Conservation (phyloP, 441 rosid species). For the Adansonia rubrostipa region DNA sequence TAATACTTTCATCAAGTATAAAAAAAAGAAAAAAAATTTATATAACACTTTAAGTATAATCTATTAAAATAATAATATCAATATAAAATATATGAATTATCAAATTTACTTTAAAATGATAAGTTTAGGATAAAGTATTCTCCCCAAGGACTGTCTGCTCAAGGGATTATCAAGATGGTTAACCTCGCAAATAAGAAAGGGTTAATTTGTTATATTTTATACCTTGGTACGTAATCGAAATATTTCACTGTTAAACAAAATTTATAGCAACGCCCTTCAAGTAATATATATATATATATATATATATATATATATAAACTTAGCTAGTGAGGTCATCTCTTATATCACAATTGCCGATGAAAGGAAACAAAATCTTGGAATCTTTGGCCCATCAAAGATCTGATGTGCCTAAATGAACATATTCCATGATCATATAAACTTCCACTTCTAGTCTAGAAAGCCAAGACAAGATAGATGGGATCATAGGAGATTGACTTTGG, state of each 20-base stretch:
- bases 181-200: neutral
- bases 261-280: neutral
- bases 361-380: slow-evolving; percentile 24
- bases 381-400: slow-evolving; percentile 28
- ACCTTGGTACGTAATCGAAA: neutral
- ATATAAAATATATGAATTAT: too few relatives aligned
- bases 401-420: neutral
- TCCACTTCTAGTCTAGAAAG: slow-evolving; percentile 4
- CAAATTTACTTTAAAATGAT: too few relatives aligned
- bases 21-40: too few relatives aligned
- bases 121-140: too few relatives aligned
- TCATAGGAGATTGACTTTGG: neutral
- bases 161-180: neutral
- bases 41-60: neutral
- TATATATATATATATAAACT: neutral
- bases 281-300: too few relatives aligned
- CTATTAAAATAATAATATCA: too few relatives aligned
- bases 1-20: too few relatives aligned
- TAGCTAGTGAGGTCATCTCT: slow-evolving; percentile 1
- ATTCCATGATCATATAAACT: neutral
- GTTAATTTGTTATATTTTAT: neutral
- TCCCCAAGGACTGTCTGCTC: neutral
- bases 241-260: neutral
- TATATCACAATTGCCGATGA: neutral
- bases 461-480: neutral